These are phyloP conservation scores for Russula ochroleuca DNA, from an alignment of 768 basidiomycete genomes.

Conservation along the genomic window DNA sequence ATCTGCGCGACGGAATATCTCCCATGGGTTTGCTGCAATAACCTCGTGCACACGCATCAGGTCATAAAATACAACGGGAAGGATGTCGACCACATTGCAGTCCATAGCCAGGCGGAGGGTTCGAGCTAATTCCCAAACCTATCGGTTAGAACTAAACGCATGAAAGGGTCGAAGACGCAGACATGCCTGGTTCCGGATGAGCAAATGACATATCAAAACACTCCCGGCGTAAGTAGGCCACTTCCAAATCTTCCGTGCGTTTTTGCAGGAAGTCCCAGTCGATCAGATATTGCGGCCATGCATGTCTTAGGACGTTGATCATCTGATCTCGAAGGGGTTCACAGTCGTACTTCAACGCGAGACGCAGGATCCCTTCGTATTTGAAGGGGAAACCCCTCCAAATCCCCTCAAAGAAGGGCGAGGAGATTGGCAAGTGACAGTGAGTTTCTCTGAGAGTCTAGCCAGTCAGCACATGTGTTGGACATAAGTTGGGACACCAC, in stretches of 20 bases:
- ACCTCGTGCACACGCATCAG: conserved; percentile 21
- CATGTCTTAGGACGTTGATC: conserved; percentile 17
- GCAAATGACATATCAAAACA: conserved; percentile 23
- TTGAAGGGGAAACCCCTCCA: conserved; percentile 25
- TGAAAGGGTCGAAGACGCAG: neutral
- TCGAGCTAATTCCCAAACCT: conserved; percentile 4
- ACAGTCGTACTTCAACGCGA: conserved; percentile 22
- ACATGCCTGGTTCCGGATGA: conserved; percentile 23
- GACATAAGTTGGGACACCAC: neutral
- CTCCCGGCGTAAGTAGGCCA: conserved; percentile 17
- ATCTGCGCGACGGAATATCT: conserved; percentile 20
- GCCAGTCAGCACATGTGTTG: neutral
- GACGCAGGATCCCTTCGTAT: conserved; percentile 21
- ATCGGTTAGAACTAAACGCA: neutral
- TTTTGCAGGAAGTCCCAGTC: conserved; percentile 23
- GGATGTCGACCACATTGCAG: conserved; percentile 20
- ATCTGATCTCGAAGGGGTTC: conserved; percentile 14
- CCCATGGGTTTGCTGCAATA: conserved; percentile 16
- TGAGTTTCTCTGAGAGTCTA: conserved; percentile 18
- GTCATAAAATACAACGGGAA: conserved; percentile 26
- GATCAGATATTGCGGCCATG: conserved; percentile 23
- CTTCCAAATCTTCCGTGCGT: conserved; percentile 24
- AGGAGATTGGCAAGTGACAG: conserved; percentile 21
- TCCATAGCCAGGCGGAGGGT: conserved; percentile 25
- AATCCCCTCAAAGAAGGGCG: conserved; percentile 22